Base-by-base conservation (phyloP, 768 basidiomycete species). In the Hydnum rufescens region DNA sequence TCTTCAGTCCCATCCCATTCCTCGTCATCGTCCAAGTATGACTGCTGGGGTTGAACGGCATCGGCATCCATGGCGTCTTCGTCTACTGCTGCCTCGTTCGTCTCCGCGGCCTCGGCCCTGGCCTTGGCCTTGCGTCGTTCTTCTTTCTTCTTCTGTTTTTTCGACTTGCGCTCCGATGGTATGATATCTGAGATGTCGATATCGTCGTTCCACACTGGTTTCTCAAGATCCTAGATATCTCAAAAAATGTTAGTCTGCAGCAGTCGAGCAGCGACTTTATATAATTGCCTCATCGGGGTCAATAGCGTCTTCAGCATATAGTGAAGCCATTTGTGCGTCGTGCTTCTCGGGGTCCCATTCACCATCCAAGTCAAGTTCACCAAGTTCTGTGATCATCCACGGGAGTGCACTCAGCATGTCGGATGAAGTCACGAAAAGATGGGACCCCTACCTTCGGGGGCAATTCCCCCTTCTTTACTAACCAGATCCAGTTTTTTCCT, bases 151-250 rank as follows among this genome's bases (percentile, higher is more conserved):
- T 49, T 54, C 57, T 71, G 75, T 63, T 76, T 79, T 59, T 75
- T 77, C 56, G 74, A 73, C 59, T 71, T 77, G 54, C 71, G 74
- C 52, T 56, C 65, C 42, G 58, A 64, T 3, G 63, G 61, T 32
- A 87, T 76, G 61, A 84, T 77, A n/a, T 68, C 73, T 4, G 36
- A 52, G 44, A 90, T 74, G 57, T 87, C 77, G 53, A 92, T 76
- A 59, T 95, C 89, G 56, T 95, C 85, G 39, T 85, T 81, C 93
- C 93, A 99, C 0, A 68, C 66, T 2, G 95, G 95, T 65, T 93
- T 93, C 57, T 75, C 73, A 48, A 66, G 65, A 32, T 67, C 71
- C 54, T 58, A 28, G 8, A 26, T 16, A 13, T 13, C 5, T 42
- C 23, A 51, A 26, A 26, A 29, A 30, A 23, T 47, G 49, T 51